phyloP scores from a whole-genome alignment of 331 rosid genomes.

The Malus hybrid region DNA sequence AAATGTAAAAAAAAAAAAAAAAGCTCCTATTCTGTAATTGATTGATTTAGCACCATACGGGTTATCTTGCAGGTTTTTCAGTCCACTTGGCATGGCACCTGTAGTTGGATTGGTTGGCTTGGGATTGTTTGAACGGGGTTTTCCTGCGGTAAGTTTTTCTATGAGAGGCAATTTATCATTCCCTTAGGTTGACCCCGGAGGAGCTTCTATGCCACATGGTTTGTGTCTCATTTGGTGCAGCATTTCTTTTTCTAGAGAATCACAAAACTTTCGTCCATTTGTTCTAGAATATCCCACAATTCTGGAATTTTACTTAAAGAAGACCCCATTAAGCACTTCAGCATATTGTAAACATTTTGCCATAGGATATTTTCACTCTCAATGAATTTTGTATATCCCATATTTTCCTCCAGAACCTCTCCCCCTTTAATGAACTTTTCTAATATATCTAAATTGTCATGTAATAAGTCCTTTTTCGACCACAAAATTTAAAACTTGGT shows the following conservation, averaged over 20 bases:
- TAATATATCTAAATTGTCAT: no score
- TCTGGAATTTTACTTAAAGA: neutral
- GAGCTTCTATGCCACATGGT: neutral
- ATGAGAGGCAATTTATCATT: neutral
- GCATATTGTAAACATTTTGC: no score
- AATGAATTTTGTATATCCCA: no score
- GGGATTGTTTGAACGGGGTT: slow-evolving; percentile 83
- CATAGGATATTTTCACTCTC: no score
- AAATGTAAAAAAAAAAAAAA: neutral
- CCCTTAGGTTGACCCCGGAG: neutral
- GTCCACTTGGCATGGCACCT: slow-evolving; percentile 99
- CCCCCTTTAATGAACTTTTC: neutral
- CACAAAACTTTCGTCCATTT: neutral
- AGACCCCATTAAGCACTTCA: neutral
- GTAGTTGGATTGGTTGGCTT: slow-evolving; percentile 96
- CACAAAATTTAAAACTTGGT: neutral
- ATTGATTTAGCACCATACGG: slow-evolving; percentile 9
- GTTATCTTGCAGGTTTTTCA: slow-evolving; percentile 68
- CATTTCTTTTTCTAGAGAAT: neutral
- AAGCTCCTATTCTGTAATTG: neutral
- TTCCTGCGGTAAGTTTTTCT: slow-evolving; percentile 61
- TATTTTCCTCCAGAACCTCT: neutral
- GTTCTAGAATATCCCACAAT: neutral
- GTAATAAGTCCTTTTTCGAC: neutral
- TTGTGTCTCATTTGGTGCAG: neutral